These are phyloP conservation scores for Stemphylium lycopersici DNA, from an alignment of 2,329 filamentous ascomycete genomes.

Conservation along the genomic window DNA sequence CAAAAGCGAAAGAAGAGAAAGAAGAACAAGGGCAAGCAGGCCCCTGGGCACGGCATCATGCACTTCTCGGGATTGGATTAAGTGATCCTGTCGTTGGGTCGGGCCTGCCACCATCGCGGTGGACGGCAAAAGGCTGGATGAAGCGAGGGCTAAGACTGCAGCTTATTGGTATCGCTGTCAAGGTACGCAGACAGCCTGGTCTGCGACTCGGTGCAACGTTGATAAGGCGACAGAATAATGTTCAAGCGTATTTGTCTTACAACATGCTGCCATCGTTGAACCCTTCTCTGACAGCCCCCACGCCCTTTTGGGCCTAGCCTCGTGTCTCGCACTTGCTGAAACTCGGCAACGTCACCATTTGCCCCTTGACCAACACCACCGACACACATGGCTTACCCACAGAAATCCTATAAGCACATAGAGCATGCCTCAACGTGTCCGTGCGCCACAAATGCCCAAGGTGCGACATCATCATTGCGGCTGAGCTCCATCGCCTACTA, in stretches of 20 bases:
- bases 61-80: constrained; percentile 45
- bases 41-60: constrained; percentile 42
- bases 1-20: constrained; percentile 54
- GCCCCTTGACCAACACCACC: background rate
- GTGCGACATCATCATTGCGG: constrained; percentile 3
- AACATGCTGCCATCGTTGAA: no score
- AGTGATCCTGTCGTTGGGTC: background rate
- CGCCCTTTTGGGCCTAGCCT: constrained; percentile 6
- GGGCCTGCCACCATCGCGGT: background rate
- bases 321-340: constrained; percentile 4
- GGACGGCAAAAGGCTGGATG: background rate
- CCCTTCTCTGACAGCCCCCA: background rate
- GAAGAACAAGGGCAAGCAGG: constrained; percentile 46
- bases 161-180: background rate
- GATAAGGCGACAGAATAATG: background rate
- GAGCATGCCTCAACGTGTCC: constrained; percentile 19
- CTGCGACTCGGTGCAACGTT: background rate
- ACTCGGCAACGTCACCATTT: background rate
- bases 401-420: constrained; percentile 12
- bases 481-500: background rate
- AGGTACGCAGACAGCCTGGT: background rate
- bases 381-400: constrained; percentile 4
- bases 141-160: background rate
- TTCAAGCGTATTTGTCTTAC: background rate
- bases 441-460: constrained; percentile 6